Base-by-base conservation (phyloP, 2,329 filamentous ascomycete genomes). In the Myriangium duriaei region DNA sequence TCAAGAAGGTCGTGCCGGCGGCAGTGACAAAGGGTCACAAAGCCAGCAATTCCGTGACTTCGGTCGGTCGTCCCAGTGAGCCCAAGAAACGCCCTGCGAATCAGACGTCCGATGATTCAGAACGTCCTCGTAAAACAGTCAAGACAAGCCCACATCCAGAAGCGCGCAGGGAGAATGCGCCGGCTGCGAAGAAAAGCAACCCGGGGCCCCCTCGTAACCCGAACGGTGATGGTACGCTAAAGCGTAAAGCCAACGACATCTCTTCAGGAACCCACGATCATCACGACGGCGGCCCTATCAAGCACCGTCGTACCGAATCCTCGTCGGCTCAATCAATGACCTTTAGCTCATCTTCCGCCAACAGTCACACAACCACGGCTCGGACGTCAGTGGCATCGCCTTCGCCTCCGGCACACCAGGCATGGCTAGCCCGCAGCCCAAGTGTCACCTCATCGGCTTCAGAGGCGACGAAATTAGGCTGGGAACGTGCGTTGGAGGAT, bases 221-320 rank as follows among this genome's bases (percentile, higher is more conserved):
- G 37, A 57, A 53, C 15, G 45, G 53, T 3, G 50, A 55, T 2
- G 52, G 52, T 36, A 48, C 56, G 4, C 44, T 60, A 32, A 68
- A 69, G 49, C 64, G 65, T 43, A 67, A 67, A 47, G 57, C 59
- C 4, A 58, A 59, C 35, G 59, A 61, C 17, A 51, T 56, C 10
- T 50, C 54, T 11, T 34, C 47, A 15, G 42, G 42, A 14, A 38
- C 41, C 12, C 47, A 50, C 37, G 40, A 44, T 19, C n/a, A n/a
- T n/a, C 42, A 50, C n/a, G 40, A 48, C n/a, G 40, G 42, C 13
- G 37, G 42, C n/a, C 37, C 42, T 2, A 12, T 44, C 11, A 57
- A 57, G 34, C 52, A 56, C 36, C 54, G 52, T 42, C 57, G 55
- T 38, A 51, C 49, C 11, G 48, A 51, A n/a, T 55, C 53, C 12